Percentiles rank a stretch among this genome's conserved stretches.
phyloP scores from a whole-genome alignment of 768 basidiomycete species.

The Pleurotus djamor region DNA sequence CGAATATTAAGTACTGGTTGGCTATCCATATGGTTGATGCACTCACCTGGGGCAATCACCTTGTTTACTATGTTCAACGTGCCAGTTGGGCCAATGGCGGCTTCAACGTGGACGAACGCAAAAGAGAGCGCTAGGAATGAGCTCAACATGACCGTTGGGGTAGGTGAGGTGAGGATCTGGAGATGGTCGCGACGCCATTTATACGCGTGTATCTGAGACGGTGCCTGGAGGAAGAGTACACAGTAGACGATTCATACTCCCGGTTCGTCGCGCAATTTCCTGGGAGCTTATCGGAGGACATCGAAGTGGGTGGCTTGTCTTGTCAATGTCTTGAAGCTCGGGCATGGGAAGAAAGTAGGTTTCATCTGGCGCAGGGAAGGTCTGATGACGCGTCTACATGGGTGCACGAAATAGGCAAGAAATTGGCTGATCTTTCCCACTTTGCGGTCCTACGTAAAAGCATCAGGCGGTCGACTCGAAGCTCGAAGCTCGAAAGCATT shows the following conservation, averaged over 20 bases:
- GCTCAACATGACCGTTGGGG: neutral
- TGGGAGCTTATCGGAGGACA: neutral
- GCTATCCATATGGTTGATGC: neutral
- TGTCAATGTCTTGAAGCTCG: neutral
- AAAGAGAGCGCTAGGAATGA: neutral
- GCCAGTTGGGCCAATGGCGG: constrained; percentile 12
- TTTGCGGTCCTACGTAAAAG: no score
- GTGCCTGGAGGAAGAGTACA: neutral
- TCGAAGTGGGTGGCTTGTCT: neutral
- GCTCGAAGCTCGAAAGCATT: no score
- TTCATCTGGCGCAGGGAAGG: no score
- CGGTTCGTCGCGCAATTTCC: neutral
- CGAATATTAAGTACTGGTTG: no score
- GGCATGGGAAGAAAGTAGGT: neutral
- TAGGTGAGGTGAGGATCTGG: neutral
- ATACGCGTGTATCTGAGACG: neutral
- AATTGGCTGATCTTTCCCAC: no score
- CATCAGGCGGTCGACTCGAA: no score
- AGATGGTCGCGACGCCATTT: neutral
- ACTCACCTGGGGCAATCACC: constrained; percentile 18
- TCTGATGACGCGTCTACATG: no score
- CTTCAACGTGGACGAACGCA: constrained; percentile 9
- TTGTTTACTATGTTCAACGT: constrained; percentile 17
- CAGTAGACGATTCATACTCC: neutral
- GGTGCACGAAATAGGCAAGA: no score